Evolutionary conservation across 2,329 filamentous ascomycete genomes (phyloP).

Genomic region (Periglandula ipomoeae): DNA sequence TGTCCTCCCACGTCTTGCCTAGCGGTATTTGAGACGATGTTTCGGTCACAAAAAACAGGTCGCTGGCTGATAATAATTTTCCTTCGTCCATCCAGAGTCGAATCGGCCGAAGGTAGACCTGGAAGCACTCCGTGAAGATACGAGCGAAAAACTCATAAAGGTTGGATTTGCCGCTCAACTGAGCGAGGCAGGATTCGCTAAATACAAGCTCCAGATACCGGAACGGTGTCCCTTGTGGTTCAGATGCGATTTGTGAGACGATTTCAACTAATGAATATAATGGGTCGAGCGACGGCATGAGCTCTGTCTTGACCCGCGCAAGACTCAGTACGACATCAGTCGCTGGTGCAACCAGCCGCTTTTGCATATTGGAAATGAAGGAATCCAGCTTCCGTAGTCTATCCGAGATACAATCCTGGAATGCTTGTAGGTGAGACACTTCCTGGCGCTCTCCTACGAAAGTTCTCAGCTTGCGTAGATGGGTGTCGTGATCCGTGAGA

Average conservation of each 20-base stretch:
- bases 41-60: conserved; percentile 67
- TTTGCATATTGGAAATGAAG: conserved; percentile 50
- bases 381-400: conserved; percentile 50
- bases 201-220: conserved; percentile 73
- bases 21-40: conserved; percentile 46
- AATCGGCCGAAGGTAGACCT: conserved; percentile 73
- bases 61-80: conserved; percentile 53
- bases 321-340: conserved; percentile 56
- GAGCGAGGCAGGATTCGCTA: conserved; percentile 57
- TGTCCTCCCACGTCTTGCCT: conserved; percentile 65
- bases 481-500: conserved; percentile 38
- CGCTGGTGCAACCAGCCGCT: conserved; percentile 44
- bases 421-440: conserved; percentile 58
- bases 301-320: conserved; percentile 48
- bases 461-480: conserved; percentile 34
- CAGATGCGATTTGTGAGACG: conserved; percentile 45
- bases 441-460: conserved; percentile 35
- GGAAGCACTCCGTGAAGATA: conserved; percentile 74
- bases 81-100: conserved; percentile 79
- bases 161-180: conserved; percentile 55
- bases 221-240: conserved; percentile 47
- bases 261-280: conserved; percentile 53
- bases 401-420: conserved; percentile 53
- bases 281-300: conserved; percentile 43
- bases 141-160: conserved; percentile 55